A percentile compares a stretch with the other conserved stretches of the same genome.
These are phyloP conservation scores for Diaporthe capsici DNA, from an alignment of 2,329 filamentous ascomycete genomes.

Conservation along the genomic window DNA sequence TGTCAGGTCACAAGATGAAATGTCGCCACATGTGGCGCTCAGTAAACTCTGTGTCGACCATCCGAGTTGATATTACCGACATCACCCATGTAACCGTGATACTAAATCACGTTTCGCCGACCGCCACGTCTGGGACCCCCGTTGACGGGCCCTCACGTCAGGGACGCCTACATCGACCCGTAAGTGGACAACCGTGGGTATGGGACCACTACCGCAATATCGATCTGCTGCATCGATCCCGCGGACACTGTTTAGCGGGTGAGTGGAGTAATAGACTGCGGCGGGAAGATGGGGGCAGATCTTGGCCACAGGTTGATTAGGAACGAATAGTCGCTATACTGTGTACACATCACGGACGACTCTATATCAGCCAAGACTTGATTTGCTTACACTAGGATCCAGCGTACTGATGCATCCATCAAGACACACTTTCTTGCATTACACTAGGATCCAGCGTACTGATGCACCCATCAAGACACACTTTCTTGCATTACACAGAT, in stretches of 20 bases:
- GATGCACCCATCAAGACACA: too few relatives aligned
- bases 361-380: neutral
- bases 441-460: too few relatives aligned
- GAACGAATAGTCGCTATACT: neutral
- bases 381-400: neutral
- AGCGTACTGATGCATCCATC: neutral
- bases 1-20: neutral
- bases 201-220: neutral
- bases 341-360: too few relatives aligned
- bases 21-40: neutral
- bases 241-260: neutral
- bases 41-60: neutral
- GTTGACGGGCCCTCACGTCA: neutral
- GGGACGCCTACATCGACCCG: neutral
- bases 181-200: neutral
- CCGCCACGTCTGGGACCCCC: neutral
- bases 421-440: neutral
- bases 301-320: neutral
- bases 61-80: neutral
- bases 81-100: neutral
- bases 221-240: neutral
- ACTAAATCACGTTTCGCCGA: neutral
- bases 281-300: neutral
- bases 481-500: neutral
- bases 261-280: neutral